Base-by-base conservation (phyloP, 2,329 filamentous ascomycete species). In the Diplodia scrobiculata region DNA sequence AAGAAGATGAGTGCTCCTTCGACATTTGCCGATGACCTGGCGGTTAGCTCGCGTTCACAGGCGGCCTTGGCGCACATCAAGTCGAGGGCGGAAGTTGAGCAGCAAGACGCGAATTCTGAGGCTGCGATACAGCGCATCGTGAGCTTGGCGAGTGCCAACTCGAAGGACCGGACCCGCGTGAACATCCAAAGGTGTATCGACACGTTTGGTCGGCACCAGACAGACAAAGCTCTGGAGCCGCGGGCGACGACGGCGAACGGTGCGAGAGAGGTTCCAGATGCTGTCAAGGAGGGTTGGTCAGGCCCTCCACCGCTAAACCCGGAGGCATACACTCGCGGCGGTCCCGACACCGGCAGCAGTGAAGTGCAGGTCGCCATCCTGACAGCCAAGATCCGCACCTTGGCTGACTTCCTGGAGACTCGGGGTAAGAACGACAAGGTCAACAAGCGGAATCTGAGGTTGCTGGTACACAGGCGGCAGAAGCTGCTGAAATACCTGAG, bases 331-430 rank as follows among this genome's bases (percentile, higher is more conserved):
- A 84, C 85, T 58, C 89, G 96, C 36, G 87, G 88, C n/a, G 95
- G 95, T 0, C 90, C 90, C 5, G 95, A 99, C 76, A 99, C 94
- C 0, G 95, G 95, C 41, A 96, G 91, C 72, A 91, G 91, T 6
- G 95, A 99, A 80, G 96, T 99, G n/a, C 95, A 99, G 82, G 92
- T 96, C 70, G 93, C 92, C 53, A 96, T 99, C 72, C 79, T 99
- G 76, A 99, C 95, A 2, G 86, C 92, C 66, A 98, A 97, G 84
- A 99, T 99, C 75, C 84, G 91, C 69, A 88, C 89, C 27, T 78
- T 99, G 59, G 89, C 90, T 17, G 84, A 90, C 71, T 88, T 89
- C 70, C 79, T 97, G 62, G 84, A 89, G 73, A 83, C 81, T 50
- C 85, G 87, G 71, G 91, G 89, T 5, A 86, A 90, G 77, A 92